Percentiles rank a stretch among this genome's conserved stretches.
phyloP scores from a whole-genome alignment of 2,329 filamentous ascomycete species.

The Epichloe typhina region DNA sequence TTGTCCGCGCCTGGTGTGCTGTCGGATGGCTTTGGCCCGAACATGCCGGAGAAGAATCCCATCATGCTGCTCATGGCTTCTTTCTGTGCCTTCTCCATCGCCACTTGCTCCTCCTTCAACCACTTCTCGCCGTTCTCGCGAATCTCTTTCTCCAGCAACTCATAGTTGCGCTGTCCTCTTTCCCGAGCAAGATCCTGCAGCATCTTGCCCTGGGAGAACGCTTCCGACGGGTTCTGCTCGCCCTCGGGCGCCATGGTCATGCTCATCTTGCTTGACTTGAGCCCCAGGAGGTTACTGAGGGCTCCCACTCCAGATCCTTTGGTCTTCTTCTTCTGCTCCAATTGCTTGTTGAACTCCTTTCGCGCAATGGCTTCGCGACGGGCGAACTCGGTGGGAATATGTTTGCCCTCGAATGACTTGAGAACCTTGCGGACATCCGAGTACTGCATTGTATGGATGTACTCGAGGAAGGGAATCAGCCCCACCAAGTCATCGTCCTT shows the following conservation, averaged over 20 bases:
- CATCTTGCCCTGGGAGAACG: constrained; percentile 89
- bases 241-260: constrained; percentile 49
- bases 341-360: constrained; percentile 68
- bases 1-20: constrained; percentile 4
- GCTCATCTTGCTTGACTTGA: constrained; percentile 57
- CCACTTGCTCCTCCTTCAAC: constrained; percentile 82
- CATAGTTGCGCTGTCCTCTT: constrained; percentile 79
- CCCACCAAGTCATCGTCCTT: constrained; percentile 77
- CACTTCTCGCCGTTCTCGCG: constrained; percentile 88
- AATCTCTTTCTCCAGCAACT: constrained; percentile 81
- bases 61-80: constrained; percentile 91
- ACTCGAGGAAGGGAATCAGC: constrained; percentile 93
- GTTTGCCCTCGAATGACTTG: constrained; percentile 76
- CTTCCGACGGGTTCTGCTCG: constrained; percentile 59
- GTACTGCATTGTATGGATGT: constrained; percentile 87
- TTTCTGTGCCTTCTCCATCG: constrained; percentile 79
- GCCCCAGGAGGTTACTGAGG: constrained; percentile 59
- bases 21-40: constrained; percentile 11
- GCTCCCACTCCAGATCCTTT: constrained; percentile 50
- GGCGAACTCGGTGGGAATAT: constrained; percentile 84
- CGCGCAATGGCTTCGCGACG: constrained; percentile 75
- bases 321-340: constrained; percentile 52
- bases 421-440: constrained; percentile 75
- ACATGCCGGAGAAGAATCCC: constrained; percentile 43
- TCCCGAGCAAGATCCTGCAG: constrained; percentile 88